A percentile compares a stretch with the other conserved stretches of the same genome.
phyloP scores from a whole-genome alignment of 164 flowering plant genomes.

The Buxus sempervirens region DNA sequence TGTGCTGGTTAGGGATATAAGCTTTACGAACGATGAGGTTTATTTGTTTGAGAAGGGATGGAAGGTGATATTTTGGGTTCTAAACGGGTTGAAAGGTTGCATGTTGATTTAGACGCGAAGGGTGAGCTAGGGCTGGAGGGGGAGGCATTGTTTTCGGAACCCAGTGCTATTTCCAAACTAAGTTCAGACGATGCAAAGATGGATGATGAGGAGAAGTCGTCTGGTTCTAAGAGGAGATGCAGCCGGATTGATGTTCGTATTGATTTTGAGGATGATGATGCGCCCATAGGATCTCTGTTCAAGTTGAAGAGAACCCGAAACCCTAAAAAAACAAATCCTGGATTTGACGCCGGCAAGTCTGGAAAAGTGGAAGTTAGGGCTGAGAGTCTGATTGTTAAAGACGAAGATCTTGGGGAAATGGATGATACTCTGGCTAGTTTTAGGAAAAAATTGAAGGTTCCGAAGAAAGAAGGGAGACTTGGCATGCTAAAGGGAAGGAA shows the following conservation, averaged over 20 bases:
- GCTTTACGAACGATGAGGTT: conserved; percentile 25
- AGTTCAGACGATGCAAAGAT: conserved; percentile 21
- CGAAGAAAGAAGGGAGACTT: conserved; percentile 47
- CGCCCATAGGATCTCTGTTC: conserved; percentile 54
- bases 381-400: conserved; percentile 20
- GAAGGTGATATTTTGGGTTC: conserved; percentile 19
- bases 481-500: conserved; percentile 16
- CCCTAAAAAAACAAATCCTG: conserved; percentile 45
- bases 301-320: conserved; percentile 43
- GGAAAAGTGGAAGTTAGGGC: conserved; percentile 27
- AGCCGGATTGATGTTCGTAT: conserved; percentile 24
- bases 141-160: conserved; percentile 9
- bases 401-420: conserved; percentile 53
- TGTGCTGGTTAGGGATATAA: conserved; percentile 7
- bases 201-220: conserved; percentile 40
- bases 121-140: conserved; percentile 27
- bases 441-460: conserved; percentile 62
- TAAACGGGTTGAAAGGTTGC: conserved; percentile 15
- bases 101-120: conserved; percentile 19
- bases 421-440: conserved; percentile 71
- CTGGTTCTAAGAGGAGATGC: conserved; percentile 32
- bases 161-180: conserved; percentile 12
- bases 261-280: conserved; percentile 63
- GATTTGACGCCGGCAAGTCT: conserved; percentile 21
- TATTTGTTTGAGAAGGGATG: conserved; percentile 18